Percentiles rank a stretch among this genome's conserved stretches.
Evolutionary conservation across 345 rosid species (phyloP).

Genomic region (Lumnitzera racemosa): DNA sequence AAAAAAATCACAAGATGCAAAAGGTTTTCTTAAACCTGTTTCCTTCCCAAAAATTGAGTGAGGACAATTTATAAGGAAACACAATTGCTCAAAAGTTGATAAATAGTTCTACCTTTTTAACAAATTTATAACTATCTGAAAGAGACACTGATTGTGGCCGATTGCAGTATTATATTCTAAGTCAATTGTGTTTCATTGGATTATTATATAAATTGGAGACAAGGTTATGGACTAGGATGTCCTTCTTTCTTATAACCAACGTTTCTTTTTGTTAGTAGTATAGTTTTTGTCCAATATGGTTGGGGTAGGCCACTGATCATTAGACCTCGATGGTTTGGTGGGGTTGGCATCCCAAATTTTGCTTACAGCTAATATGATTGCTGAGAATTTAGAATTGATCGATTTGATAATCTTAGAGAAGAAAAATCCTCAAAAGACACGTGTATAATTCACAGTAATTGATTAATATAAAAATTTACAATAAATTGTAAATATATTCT

Average conservation of each 20-base stretch:
- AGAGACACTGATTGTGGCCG: conserved; percentile 6
- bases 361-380: not conserved
- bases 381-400: too few species aligned
- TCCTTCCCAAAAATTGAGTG: too few species aligned
- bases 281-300: conserved; percentile 18
- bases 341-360: conserved; percentile 45
- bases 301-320: conserved; percentile 40
- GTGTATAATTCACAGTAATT: too few species aligned
- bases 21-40: too few species aligned
- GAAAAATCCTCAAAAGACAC: too few species aligned
- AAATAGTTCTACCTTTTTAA: conserved; percentile 3
- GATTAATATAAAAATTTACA: too few species aligned
- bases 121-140: conserved; percentile 10
- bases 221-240: not conserved
- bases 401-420: too few species aligned
- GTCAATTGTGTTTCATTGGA: conserved; percentile 4
- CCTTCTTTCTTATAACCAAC: not conserved
- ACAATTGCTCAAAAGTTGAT: conserved; percentile 1
- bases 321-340: conserved; percentile 35
- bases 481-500: too few species aligned
- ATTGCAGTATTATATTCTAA: conserved; percentile 5
- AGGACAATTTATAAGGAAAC: conserved; percentile 14
- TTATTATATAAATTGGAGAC: not conserved
- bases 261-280: not conserved
- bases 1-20: too few species aligned